phyloP scores from a whole-genome alignment of 352 stramenopile species.

The Thalassiosira mediterranea region DNA sequence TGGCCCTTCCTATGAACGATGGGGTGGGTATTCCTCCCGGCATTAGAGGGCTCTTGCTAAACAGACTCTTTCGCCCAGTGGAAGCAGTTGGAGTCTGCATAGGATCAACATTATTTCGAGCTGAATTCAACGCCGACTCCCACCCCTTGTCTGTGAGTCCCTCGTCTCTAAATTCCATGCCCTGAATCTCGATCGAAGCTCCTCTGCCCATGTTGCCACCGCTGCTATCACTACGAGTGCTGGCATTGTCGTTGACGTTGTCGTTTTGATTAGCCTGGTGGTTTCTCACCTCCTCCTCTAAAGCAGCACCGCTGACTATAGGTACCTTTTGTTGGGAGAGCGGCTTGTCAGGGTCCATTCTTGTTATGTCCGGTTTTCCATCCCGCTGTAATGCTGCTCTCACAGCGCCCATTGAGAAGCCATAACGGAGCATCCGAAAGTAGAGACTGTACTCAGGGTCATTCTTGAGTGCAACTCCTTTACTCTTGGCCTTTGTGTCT shows the following conservation, averaged over 20 bases:
- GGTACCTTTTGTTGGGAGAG: constrained; percentile 24
- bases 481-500: constrained; percentile 2
- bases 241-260: too few species aligned
- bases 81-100: neutral
- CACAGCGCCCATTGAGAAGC: constrained; percentile 89
- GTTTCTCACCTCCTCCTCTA: neutral
- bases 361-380: constrained; percentile 76
- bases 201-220: neutral
- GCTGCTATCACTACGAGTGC: neutral
- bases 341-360: constrained; percentile 64
- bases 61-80: neutral
- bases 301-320: neutral
- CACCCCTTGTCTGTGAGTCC: constrained; percentile 32
- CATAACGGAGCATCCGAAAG: constrained; percentile 84
- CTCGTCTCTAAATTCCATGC: constrained; percentile 24
- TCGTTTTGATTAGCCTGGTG: neutral
- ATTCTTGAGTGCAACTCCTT: constrained; percentile 48
- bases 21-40: neutral
- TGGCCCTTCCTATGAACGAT: neutral
- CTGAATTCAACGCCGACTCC: constrained; percentile 25
- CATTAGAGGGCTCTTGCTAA: neutral
- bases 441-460: constrained; percentile 66
- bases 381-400: constrained; percentile 91
- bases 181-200: constrained; percentile 4
- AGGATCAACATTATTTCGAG: neutral